Percentiles rank a stretch among this genome's conserved stretches.
These are phyloP conservation scores for Talaromyces proteolyticus DNA, from an alignment of 495 filamentous ascomycete genomes.

Conservation along the genomic window DNA sequence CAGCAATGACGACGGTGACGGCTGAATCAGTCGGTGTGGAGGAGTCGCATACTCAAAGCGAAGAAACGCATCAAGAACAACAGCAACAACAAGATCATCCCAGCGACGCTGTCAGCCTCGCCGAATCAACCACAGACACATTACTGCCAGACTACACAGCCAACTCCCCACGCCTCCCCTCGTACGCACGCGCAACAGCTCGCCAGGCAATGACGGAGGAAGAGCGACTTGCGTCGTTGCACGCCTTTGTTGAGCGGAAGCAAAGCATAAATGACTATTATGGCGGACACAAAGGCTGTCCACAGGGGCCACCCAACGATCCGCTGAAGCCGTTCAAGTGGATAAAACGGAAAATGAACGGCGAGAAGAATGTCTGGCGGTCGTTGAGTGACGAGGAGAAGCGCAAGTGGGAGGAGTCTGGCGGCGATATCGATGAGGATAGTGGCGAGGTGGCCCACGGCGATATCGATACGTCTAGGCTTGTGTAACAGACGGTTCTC, in stretches of 20 bases:
- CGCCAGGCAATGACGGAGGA: background rate
- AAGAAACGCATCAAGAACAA: background rate
- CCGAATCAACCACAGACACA: background rate
- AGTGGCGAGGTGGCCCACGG: background rate
- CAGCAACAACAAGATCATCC: background rate
- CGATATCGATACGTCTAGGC: slow-evolving; percentile 2
- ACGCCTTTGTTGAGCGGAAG: slow-evolving; percentile 2
- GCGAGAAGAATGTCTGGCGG: slow-evolving; percentile 6
- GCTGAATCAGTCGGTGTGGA: background rate
- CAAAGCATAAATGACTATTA: background rate
- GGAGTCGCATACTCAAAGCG: background rate
- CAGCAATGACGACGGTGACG: background rate
- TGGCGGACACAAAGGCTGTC: background rate
- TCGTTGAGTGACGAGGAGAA: slow-evolving; percentile 6
- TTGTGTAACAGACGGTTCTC: too few species aligned
- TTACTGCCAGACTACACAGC: slow-evolving; percentile 1
- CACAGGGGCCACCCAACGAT: slow-evolving; percentile 4
- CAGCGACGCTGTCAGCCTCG: background rate
- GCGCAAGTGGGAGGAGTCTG: slow-evolving; percentile 3
- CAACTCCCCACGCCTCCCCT: background rate
- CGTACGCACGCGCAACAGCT: background rate
- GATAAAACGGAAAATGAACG: slow-evolving; percentile 4
- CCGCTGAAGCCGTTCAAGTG: slow-evolving; percentile 5
- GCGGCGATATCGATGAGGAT: slow-evolving; percentile 1
- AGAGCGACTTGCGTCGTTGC: slow-evolving; percentile 1